phyloP scores from a whole-genome alignment of 768 basidiomycete genomes.

The Leccinum imitatum region DNA sequence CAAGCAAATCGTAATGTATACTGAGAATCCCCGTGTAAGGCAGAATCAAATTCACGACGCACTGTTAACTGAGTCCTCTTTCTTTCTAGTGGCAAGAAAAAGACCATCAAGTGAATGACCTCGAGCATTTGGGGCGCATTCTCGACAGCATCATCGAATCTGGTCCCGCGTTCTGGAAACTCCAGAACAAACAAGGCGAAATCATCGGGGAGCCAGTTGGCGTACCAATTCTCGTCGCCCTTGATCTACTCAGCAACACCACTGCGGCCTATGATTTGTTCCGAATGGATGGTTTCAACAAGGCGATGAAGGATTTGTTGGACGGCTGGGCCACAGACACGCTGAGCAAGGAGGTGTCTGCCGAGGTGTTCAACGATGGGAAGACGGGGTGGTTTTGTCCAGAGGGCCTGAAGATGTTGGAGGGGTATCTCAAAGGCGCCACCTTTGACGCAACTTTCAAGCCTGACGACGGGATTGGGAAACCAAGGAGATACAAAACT shows the following conservation, averaged over 20 bases:
- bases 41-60: not conserved
- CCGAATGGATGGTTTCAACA: not conserved
- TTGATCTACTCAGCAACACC: not conserved
- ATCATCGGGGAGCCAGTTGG: not conserved
- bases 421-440: not conserved
- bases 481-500: not conserved
- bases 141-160: not conserved
- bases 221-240: not conserved
- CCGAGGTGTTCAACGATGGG: too few relatives aligned
- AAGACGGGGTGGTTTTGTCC: not conserved
- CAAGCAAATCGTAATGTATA: not conserved
- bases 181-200: not conserved
- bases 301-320: not conserved
- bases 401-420: not conserved
- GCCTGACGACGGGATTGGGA: too few relatives aligned
- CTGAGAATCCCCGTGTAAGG: not conserved
- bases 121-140: not conserved
- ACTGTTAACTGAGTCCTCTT: not conserved
- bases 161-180: not conserved
- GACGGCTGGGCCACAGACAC: not conserved
- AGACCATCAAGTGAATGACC: not conserved
- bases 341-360: not conserved
- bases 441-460: too few relatives aligned
- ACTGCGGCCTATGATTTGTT: not conserved
- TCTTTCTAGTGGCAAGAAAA: not conserved